Conservation (phyloP, 495 filamentous ascomycete genomes). For the Penicillium coffeae region DNA sequence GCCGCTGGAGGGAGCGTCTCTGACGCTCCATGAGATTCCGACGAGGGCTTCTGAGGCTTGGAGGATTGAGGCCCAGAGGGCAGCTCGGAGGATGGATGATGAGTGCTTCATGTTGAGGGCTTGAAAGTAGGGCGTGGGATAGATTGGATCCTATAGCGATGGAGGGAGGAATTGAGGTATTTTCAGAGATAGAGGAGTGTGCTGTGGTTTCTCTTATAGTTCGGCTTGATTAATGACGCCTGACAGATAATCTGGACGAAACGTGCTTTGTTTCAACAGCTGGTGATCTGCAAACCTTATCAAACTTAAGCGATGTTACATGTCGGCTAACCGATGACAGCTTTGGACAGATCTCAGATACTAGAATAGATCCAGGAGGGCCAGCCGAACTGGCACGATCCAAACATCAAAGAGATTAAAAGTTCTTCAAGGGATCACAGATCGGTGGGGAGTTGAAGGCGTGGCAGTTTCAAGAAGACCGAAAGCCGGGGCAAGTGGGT, state of each 20-base stretch:
- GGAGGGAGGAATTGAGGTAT: too few species aligned
- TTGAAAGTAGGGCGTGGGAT: too few species aligned
- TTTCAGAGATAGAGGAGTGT: too few species aligned
- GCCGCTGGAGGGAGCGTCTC: constrained; percentile 8
- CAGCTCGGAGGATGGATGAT: constrained; percentile 2
- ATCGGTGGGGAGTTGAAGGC: too few species aligned
- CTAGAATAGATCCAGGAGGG: not conserved
- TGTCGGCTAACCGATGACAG: not conserved
- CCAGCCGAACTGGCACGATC: not conserved
- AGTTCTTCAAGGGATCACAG: too few species aligned
- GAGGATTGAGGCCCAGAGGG: constrained; percentile 11
- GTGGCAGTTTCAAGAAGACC: too few species aligned
- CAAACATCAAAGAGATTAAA: too few species aligned
- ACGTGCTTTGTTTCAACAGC: constrained; percentile 9
- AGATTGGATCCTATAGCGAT: too few species aligned
- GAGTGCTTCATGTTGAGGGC: constrained; percentile 14
- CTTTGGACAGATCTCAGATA: not conserved
- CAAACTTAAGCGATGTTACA: constrained; percentile 4
- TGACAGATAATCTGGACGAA: constrained; percentile 12
- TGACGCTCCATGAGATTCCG: constrained; percentile 17
- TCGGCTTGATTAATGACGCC: too few species aligned
- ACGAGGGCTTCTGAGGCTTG: constrained; percentile 17
- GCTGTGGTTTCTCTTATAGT: too few species aligned
- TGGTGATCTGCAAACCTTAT: constrained; percentile 14
- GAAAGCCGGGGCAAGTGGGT: too few species aligned